Conservation (phyloP, 2,329 filamentous ascomycete species). For the Leptoxyphium fumago region DNA sequence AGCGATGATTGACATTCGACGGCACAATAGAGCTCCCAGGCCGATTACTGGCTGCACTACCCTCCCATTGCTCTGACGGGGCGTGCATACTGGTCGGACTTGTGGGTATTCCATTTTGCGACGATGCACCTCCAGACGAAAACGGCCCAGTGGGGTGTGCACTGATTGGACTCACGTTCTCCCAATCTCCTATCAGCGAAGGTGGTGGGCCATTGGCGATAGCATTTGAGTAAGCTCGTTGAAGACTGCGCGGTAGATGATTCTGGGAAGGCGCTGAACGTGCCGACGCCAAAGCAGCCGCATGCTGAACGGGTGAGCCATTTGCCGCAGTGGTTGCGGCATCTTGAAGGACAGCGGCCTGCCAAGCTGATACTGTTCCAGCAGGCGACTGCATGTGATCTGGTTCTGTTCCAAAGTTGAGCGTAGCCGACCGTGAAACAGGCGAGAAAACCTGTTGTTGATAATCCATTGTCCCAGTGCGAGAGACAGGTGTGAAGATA, state of each 20-base stretch:
- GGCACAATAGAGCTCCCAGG: neutral
- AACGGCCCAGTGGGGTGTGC: neutral
- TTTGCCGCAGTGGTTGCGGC: neutral
- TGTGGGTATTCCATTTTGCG: neutral
- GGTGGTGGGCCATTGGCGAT: conserved; percentile 8
- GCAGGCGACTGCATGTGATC: neutral
- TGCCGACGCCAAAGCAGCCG: conserved; percentile 1
- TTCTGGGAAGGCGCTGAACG: neutral
- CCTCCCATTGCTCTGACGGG: neutral
- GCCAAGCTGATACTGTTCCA: neutral
- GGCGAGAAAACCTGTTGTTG: neutral
- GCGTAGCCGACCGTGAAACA: conserved; percentile 2
- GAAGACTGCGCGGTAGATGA: conserved; percentile 14
- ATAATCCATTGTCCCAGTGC: conserved; percentile 1
- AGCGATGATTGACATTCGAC: conserved; percentile 5
- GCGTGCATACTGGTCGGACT: neutral
- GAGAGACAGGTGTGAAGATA: conserved; percentile 10
- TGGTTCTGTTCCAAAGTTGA: conserved; percentile 1
- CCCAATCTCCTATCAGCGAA: conserved; percentile 14
- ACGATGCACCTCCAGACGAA: conserved; percentile 4
- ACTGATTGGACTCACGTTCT: conserved; percentile 12
- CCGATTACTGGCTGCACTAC: neutral
- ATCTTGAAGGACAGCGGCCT: neutral
- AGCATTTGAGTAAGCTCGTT: conserved; percentile 19
- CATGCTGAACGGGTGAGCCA: neutral